Evolutionary conservation across 2,329 filamentous ascomycete genomes (phyloP).

Genomic region (Westerdykella aurantiaca): DNA sequence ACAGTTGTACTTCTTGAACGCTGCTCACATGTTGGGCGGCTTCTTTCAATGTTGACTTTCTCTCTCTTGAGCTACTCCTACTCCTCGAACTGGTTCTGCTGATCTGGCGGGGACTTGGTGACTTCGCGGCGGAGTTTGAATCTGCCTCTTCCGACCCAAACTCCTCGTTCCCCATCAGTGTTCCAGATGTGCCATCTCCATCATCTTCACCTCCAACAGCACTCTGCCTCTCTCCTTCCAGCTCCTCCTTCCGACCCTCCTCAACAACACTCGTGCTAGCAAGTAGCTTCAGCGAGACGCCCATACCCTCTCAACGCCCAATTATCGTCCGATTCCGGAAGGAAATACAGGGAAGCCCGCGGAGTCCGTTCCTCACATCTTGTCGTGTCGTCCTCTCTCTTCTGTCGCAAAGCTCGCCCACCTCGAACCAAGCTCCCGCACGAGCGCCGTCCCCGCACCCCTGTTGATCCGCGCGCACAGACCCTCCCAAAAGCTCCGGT

Average conservation of each 20-base stretch:
- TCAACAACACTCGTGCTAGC: too few relatives aligned
- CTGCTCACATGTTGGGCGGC: slow-evolving; percentile 14
- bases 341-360: too few relatives aligned
- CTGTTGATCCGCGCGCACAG: slow-evolving; percentile 19
- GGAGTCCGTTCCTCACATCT: too few relatives aligned
- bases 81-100: neutral
- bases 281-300: too few relatives aligned
- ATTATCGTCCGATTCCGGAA: too few relatives aligned
- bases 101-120: too few relatives aligned
- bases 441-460: neutral
- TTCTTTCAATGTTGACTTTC: neutral
- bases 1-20: slow-evolving; percentile 27
- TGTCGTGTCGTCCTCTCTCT: too few relatives aligned
- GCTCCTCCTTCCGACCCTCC: too few relatives aligned
- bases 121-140: too few relatives aligned
- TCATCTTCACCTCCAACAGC: neutral
- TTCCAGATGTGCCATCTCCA: neutral
- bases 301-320: too few relatives aligned
- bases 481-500: slow-evolving; percentile 12
- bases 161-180: neutral
- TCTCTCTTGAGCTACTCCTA: neutral
- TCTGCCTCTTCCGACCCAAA: too few relatives aligned
- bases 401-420: neutral
- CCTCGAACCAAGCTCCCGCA: neutral
- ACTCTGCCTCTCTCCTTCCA: neutral